Evolutionary conservation across 768 basidiomycete genomes (phyloP).

Genomic region (Suillus discolor): DNA sequence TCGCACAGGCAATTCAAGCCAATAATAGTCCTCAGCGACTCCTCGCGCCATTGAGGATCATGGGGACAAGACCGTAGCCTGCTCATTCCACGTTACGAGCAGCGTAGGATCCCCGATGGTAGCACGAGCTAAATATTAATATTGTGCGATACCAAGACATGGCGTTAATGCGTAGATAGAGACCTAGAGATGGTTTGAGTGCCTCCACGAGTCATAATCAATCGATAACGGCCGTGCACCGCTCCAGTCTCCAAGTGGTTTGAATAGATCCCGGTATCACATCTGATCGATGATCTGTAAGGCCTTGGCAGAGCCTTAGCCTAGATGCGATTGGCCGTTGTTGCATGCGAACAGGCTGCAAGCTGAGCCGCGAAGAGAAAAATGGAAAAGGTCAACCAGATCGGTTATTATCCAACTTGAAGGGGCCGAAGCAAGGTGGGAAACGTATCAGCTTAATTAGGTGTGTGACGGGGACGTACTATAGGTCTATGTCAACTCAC

Average conservation of each 20-base stretch:
- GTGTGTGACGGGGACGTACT: slow-evolving; percentile 26
- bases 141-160: slow-evolving; percentile 1
- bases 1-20: neutral
- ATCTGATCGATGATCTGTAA: neutral
- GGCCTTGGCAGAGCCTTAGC: neutral
- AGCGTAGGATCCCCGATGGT: neutral
- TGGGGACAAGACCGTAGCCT: neutral
- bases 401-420: neutral
- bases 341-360: slow-evolving; percentile 2
- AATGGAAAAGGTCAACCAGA: neutral
- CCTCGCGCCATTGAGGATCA: neutral
- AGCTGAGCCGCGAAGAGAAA: neutral
- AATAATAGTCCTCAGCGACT: neutral
- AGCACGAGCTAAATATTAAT: neutral
- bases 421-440: slow-evolving; percentile 22
- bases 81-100: neutral
- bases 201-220: neutral
- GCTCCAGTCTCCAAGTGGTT: neutral
- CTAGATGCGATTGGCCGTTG: too few relatives aligned
- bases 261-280: neutral
- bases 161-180: slow-evolving; percentile 33
- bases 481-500: slow-evolving; percentile 2
- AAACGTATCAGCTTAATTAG: slow-evolving; percentile 27
- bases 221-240: neutral
- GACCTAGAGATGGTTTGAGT: neutral